phyloP scores from a whole-genome alignment of 768 basidiomycete genomes.

The Lactarius indigo region DNA sequence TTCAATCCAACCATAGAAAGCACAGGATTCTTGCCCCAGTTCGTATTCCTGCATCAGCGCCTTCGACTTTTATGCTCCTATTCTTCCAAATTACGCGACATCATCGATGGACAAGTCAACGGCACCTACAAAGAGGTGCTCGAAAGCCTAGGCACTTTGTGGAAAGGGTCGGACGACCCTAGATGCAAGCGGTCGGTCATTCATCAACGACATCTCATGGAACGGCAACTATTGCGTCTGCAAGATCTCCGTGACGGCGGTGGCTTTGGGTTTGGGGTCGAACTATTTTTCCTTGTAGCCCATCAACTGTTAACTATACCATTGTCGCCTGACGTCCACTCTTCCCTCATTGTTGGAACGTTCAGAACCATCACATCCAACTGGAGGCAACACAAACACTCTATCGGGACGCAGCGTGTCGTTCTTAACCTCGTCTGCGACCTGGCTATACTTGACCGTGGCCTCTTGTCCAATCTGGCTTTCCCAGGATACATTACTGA shows the following conservation, averaged over 20 bases:
- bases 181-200: background rate
- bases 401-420: constrained; percentile 20
- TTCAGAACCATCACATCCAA: background rate
- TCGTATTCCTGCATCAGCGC: background rate
- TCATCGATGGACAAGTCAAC: background rate
- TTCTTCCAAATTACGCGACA: background rate
- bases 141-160: background rate
- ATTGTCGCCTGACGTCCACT: background rate
- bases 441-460: constrained; percentile 21
- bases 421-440: constrained; percentile 26
- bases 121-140: background rate
- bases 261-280: background rate
- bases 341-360: background rate
- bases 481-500: constrained; percentile 1
- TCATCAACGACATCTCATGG: background rate
- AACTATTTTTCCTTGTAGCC: background rate
- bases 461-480: background rate
- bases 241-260: background rate
- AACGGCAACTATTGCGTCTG: background rate
- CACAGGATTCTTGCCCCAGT: background rate
- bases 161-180: background rate
- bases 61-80: background rate
- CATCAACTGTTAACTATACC: background rate
- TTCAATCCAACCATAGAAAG: background rate
- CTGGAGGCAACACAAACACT: background rate